Base-by-base conservation (phyloP, 2,329 filamentous ascomycete species). In the Ophiostoma ulmi region DNA sequence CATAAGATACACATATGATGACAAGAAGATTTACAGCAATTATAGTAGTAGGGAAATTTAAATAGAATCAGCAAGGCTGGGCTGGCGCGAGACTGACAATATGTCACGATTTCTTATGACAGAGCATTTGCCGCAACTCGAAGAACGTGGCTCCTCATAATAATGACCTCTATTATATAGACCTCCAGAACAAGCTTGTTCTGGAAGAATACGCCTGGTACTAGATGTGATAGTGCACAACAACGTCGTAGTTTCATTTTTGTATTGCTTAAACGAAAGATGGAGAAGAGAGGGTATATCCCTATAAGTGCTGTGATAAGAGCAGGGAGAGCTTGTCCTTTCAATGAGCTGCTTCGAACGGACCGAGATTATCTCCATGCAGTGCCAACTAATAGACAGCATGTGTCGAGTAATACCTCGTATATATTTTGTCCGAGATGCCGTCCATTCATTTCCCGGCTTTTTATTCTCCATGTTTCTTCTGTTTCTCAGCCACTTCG, bases 221-320 rank as follows among this genome's bases (percentile, higher is more conserved):
- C 10, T 3, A 10, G 52, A 26, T 22, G 52, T 5, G 22, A 26
- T 22, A 31, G 22, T 58, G 7, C 38, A 39, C 38, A 48, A 20
- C 52, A 10, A 58, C 26, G 52, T 58, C 52, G 52, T 58, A 26
- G 31, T 31, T 58, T 58, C 20, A 13, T 58, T 5, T 1, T 58
- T 22, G n/a, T 26, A 26, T 58, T 55, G 48, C 48, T 58, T 26
- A 58, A 58, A 58, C 52, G 26, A 58, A 58, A 58, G 52, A 58
- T 58, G 52, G 52, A 58, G 52, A 58, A 26, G 5, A 58, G 6
- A 48, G 44, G 44, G 17, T 48, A 20, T 48, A n/a, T 48, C 17
- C 38, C 5, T 58, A 58, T 58, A 58, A 58, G 26, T 26, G n/a
- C 52, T 14, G 52, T 26, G n/a, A 58, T 58, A 58, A 58, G 52